A percentile compares a stretch with the other conserved stretches of the same genome.
Conservation (phyloP, 352 stramenopile genomes). For the Phytopythium vexans region DNA sequence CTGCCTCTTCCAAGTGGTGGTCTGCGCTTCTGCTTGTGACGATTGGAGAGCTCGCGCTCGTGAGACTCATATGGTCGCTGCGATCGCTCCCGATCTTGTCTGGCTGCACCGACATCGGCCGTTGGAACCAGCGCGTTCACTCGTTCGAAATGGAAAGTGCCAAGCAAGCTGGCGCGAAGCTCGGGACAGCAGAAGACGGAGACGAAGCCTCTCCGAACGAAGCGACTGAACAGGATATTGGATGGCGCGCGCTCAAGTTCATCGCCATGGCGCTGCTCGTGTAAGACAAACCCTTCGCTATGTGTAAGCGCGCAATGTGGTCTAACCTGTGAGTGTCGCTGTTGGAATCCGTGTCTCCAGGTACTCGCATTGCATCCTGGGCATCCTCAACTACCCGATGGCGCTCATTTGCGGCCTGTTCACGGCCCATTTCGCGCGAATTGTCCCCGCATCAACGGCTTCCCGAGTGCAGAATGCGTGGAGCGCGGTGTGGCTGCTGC, state of each 20-base stretch:
- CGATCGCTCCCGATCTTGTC: constrained; percentile 27
- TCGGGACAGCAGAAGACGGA: not conserved
- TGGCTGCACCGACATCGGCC: constrained; percentile 33
- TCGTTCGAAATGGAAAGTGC: constrained; percentile 28
- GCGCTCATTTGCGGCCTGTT: constrained; percentile 62
- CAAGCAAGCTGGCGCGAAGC: constrained; percentile 13
- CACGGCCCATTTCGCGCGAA: constrained; percentile 57
- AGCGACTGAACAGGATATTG: constrained; percentile 25
- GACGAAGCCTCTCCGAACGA: not conserved
- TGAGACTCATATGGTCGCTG: constrained; percentile 18
- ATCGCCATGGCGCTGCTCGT: constrained; percentile 51
- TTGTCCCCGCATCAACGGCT: constrained; percentile 30
- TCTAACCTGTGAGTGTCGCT: no score
- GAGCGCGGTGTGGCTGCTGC: constrained; percentile 40
- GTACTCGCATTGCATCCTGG: constrained; percentile 66
- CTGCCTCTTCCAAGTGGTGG: constrained; percentile 13
- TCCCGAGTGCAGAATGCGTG: constrained; percentile 21
- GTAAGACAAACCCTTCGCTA: constrained; percentile 15
- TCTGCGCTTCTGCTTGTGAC: constrained; percentile 20
- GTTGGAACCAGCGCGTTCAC: constrained; percentile 33
- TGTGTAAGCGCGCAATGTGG: no score
- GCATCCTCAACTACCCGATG: constrained; percentile 83
- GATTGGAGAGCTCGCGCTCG: constrained; percentile 1
- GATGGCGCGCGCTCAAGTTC: constrained; percentile 60
- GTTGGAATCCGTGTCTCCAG: constrained; percentile 12